These are phyloP conservation scores for Pythium phragmitis DNA, from an alignment of 352 stramenopile species.

Conservation along the genomic window DNA sequence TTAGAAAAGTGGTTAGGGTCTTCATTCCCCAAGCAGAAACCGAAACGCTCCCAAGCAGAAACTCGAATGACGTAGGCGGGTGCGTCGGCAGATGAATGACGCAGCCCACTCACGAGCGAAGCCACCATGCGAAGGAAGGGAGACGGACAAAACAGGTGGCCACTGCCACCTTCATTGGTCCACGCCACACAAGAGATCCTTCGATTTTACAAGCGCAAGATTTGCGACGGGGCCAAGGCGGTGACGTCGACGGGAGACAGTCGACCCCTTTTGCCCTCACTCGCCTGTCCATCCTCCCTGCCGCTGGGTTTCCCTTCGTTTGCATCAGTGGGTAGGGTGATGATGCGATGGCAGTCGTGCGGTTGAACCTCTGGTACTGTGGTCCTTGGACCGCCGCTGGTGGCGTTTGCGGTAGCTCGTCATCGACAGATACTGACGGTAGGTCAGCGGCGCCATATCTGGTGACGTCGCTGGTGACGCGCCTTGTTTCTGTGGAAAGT, in stretches of 20 bases:
- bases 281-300: not conserved
- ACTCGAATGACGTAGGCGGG: constrained; percentile 21
- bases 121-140: not conserved
- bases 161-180: not conserved
- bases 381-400: not conserved
- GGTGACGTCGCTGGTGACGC: constrained; percentile 13
- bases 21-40: constrained; percentile 21
- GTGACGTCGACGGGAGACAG: constrained; percentile 8
- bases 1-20: constrained; percentile 9
- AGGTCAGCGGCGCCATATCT: constrained; percentile 27
- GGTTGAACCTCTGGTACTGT: not conserved
- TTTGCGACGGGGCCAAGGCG: constrained; percentile 2
- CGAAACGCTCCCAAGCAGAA: constrained; percentile 6
- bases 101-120: not conserved
- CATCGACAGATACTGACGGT: constrained; percentile 50
- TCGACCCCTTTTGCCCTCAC: not conserved
- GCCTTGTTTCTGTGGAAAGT: constrained; percentile 12
- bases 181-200: not conserved
- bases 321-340: not conserved
- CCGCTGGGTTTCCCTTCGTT: not conserved
- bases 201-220: constrained; percentile 6
- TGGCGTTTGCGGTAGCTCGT: constrained; percentile 51
- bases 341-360: not conserved
- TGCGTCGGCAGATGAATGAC: constrained; percentile 4
- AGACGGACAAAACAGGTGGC: not conserved